These are phyloP conservation scores for Ophiostoma montium DNA, from an alignment of 2,329 filamentous ascomycete species.

Conservation along the genomic window DNA sequence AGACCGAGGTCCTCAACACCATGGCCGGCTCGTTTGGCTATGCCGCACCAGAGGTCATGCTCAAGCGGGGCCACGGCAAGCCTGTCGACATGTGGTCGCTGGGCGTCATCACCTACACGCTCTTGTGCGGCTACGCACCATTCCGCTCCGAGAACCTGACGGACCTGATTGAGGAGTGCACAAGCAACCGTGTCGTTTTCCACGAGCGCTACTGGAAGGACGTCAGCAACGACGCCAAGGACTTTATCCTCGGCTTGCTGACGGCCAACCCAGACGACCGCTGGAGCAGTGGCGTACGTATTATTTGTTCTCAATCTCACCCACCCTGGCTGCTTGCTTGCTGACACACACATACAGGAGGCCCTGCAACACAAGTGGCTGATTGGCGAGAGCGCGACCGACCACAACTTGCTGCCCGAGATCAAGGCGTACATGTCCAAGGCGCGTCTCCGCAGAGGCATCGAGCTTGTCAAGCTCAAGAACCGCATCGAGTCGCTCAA, in stretches of 20 bases:
- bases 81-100: constrained; percentile 99
- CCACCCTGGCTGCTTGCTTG: too few species aligned
- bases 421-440: constrained; percentile 89
- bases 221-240: constrained; percentile 87
- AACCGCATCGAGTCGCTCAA: constrained; percentile 93
- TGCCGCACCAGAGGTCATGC: constrained; percentile 94
- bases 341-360: constrained; percentile 34
- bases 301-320: not conserved
- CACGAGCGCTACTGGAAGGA: constrained; percentile 98
- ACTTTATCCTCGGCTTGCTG: constrained; percentile 75
- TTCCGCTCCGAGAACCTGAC: constrained; percentile 90
- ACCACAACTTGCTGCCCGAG: constrained; percentile 95
- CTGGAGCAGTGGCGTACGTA: constrained; percentile 54
- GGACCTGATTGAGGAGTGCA: constrained; percentile 91
- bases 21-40: constrained; percentile 99
- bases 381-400: constrained; percentile 76
- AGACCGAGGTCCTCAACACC: constrained; percentile 83
- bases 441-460: constrained; percentile 79
- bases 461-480: constrained; percentile 89
- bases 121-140: constrained; percentile 94
- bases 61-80: constrained; percentile 94
- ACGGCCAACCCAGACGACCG: constrained; percentile 66
- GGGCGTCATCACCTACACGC: constrained; percentile 95
- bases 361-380: constrained; percentile 79
- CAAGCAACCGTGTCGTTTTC: constrained; percentile 70